These are phyloP conservation scores for Backusella westeae DNA, from an alignment of 192 early-diverging fungal genomes.

Conservation along the genomic window DNA sequence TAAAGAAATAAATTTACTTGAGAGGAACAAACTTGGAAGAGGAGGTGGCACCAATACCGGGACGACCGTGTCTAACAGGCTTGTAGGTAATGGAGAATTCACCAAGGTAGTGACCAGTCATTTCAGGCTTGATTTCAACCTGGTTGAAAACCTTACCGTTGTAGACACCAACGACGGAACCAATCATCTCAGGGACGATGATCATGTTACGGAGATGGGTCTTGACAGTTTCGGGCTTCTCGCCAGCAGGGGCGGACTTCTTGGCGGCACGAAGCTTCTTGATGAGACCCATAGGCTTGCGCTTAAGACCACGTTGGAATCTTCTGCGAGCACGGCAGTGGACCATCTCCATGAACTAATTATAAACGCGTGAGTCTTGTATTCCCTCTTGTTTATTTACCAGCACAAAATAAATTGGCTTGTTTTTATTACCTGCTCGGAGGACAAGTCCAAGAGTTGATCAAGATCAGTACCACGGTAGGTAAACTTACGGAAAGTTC, in stretches of 20 bases:
- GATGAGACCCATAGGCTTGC: slow-evolving; percentile 99
- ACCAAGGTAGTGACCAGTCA: slow-evolving; percentile 34
- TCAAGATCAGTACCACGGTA: slow-evolving; percentile 98
- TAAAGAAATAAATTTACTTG: slow-evolving; percentile 56
- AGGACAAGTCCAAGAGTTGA: slow-evolving; percentile 91
- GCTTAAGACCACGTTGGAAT: slow-evolving; percentile 98
- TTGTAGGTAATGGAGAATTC: slow-evolving; percentile 85
- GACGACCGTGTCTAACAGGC: slow-evolving; percentile 99
- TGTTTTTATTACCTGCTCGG: slow-evolving; percentile 61
- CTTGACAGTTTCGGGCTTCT: slow-evolving; percentile 97
- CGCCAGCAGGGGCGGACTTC: slow-evolving; percentile 82
- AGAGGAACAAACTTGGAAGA: slow-evolving; percentile 92
- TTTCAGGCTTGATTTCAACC: slow-evolving; percentile 87
- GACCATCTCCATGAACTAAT: slow-evolving; percentile 88
- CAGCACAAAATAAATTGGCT: neutral
- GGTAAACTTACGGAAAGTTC: slow-evolving; percentile 98
- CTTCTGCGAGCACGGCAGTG: slow-evolving; percentile 94
- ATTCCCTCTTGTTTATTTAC: neutral
- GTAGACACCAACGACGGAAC: slow-evolving; percentile 93
- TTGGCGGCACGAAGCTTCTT: slow-evolving; percentile 99
- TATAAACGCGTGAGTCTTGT: neutral
- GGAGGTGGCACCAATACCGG: slow-evolving; percentile 98
- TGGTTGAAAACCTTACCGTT: slow-evolving; percentile 99
- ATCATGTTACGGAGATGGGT: slow-evolving; percentile 99
- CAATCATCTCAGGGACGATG: slow-evolving; percentile 99